A percentile compares a stretch with the other conserved stretches of the same genome.
Evolutionary conservation across 441 rosid genomes (phyloP).

Genomic region (Metrosideros polymorpha): DNA sequence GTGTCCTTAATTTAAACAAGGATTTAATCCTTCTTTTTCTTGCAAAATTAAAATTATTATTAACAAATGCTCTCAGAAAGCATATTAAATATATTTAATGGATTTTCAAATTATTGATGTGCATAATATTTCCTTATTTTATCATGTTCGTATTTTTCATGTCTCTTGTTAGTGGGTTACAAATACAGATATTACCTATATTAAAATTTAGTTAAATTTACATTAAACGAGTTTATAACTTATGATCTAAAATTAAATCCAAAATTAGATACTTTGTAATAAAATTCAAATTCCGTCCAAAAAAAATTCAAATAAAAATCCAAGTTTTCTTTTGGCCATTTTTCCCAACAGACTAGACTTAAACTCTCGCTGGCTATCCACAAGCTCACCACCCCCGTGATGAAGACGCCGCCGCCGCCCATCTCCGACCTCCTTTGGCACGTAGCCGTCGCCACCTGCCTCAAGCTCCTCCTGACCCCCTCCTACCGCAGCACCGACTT

Average conservation of each 20-base stretch:
- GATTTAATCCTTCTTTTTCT: fast-evolving
- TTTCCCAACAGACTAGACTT: background rate
- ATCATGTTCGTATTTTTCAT: background rate
- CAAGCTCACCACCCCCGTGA: background rate
- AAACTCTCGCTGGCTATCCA: background rate
- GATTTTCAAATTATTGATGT: too few relatives aligned
- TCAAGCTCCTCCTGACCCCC: constrained; percentile 76
- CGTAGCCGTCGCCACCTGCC: constrained; percentile 39
- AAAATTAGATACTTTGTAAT: fast-evolving
- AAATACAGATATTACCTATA: fast-evolving
- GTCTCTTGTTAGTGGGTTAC: fast-evolving
- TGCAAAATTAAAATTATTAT: background rate
- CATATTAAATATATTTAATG: too few relatives aligned
- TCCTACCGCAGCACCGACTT: constrained; percentile 82
- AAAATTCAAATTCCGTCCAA: too few relatives aligned
- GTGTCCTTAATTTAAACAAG: fast-evolving
- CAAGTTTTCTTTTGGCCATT: background rate
- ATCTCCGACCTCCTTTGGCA: constrained; percentile 39
- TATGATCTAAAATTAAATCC: fast-evolving
- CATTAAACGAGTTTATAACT: background rate
- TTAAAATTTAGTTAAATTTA: background rate
- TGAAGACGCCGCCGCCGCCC: background rate
- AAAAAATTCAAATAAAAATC: background rate
- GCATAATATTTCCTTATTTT: background rate
- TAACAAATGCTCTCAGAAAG: fast-evolving